Base-by-base conservation (phyloP, 768 basidiomycete species). In the Dioszegia crocea region DNA sequence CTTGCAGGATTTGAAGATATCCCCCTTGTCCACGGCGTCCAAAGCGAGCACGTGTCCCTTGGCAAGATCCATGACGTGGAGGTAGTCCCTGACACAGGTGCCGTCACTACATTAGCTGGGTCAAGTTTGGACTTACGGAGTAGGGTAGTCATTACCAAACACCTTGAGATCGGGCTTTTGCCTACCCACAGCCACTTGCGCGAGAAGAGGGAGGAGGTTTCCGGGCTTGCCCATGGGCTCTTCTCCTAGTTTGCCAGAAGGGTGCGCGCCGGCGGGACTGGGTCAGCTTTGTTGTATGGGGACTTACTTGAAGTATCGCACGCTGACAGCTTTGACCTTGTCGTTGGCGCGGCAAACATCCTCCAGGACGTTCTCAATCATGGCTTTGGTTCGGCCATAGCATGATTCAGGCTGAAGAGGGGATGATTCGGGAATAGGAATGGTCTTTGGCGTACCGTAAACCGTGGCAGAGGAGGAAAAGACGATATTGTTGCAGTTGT, bases 401-500 rank as follows among this genome's bases (percentile, higher is more conserved):
- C 88, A 88, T 69, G 90, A 92, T 75, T 92, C 86, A 0, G 94
- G 89, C 74, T 88, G 79, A 60, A 98, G 79, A 17, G 88, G 85
- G 3, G 90, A 92, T 2, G 86, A 83, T 78, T 99, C 96, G 16
- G 92, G 90, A 65, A 98, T 98, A 52, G 96, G 96, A 44, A 98
- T 88, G 50, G 80, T 80, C 21, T 89, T 87, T 10, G 96, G 96
- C 3, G 86, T 92, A 54, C 96, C 96, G 73, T 99, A 99, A 24
- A 99, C 96, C 17, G 96, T 98, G 5, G 96, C 96, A 23, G 91
- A 94, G 11, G 93, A 97, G 0, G 96, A 98, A 80, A 97, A 99
- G 52, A 99, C 94, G 58, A 99, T 80, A 60, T 90, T 84, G 53
- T 83, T 82, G 80, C 89, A 90, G 62, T 86, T 86, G 77, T 85